Base-by-base conservation (phyloP, 1,284 basidiomycete species). In the Uromyces viciae-fabae region DNA sequence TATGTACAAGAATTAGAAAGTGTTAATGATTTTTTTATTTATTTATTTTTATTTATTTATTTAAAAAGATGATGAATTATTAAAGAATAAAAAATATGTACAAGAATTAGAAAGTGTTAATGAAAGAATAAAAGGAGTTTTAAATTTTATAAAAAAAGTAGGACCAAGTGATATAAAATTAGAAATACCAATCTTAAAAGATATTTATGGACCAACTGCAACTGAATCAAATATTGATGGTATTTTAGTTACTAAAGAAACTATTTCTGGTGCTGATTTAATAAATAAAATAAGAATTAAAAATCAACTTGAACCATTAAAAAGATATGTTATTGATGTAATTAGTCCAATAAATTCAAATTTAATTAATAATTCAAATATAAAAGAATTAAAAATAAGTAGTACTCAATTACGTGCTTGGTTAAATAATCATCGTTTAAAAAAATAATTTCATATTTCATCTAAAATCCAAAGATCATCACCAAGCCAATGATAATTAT, bases 391-490 rank as follows among this genome's bases (percentile, higher is more conserved):
- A 8, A 78, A 78, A 38, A 68, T 78, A 3, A 69, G 64, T 42
- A 78, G 75, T 49, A 78, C 75, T n/a, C 60, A 68, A 8, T 46
- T 77, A 33, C 40, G 75, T 19, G 58, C 54, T 60, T 75, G 56
- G 74, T 31, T 75, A 11, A 25, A 58, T 31, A 36, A 49, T 56
- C 58, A 49, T 49, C 46, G 22, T 49, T 49, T 11, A 49, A 22
- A 49, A 49, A 49, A 49, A 11, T 42, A 69, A 46, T n/a, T n/a
- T 75, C 80, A 83, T 28, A 95, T 85, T 83, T 90, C 89, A 86
- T 92, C 89, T 76, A 93, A 83, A 81, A 89, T 89, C 94, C 94
- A 97, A 52, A 97, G 86, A 84, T 96, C 94, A 86, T 98, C 96
- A 19, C 96, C 96, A 78, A 94, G 87, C 87, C 92, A 92, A 76